These are phyloP conservation scores for Camelina neglecta DNA, from an alignment of 345 rosid genomes.

Conservation along the genomic window DNA sequence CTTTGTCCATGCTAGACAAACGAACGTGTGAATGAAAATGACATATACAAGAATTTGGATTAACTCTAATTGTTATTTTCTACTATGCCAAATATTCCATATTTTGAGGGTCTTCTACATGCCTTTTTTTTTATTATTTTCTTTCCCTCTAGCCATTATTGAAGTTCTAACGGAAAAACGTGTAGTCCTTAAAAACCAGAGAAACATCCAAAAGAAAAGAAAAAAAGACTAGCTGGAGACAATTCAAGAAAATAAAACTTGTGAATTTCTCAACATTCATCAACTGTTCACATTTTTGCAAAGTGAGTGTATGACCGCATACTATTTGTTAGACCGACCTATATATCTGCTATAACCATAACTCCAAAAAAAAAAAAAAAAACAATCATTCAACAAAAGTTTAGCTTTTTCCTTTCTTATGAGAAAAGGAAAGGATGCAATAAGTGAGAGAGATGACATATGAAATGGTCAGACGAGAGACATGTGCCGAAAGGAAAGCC, in stretches of 20 bases:
- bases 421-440: background rate
- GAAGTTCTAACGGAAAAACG: constrained; percentile 1
- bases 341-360: background rate
- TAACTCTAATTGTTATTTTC: constrained; percentile 19
- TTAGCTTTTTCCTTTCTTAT: background rate
- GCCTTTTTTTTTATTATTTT: too few relatives aligned
- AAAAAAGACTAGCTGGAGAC: background rate
- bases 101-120: constrained; percentile 3
- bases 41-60: constrained; percentile 25
- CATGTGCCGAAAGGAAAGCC: constrained; percentile 30
- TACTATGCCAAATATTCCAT: constrained; percentile 16
- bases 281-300: background rate
- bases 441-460: constrained; percentile 33
- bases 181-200: background rate
- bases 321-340: background rate
- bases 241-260: background rate
- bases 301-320: background rate
- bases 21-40: constrained; percentile 34
- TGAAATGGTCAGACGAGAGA: constrained; percentile 29
- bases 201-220: background rate
- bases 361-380: background rate
- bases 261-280: background rate
- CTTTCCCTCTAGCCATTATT: background rate
- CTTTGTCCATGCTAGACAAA: constrained; percentile 6
- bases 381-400: background rate